Conservation (phyloP, 2,329 filamentous ascomycete species). For the Penicillium polonicum region DNA sequence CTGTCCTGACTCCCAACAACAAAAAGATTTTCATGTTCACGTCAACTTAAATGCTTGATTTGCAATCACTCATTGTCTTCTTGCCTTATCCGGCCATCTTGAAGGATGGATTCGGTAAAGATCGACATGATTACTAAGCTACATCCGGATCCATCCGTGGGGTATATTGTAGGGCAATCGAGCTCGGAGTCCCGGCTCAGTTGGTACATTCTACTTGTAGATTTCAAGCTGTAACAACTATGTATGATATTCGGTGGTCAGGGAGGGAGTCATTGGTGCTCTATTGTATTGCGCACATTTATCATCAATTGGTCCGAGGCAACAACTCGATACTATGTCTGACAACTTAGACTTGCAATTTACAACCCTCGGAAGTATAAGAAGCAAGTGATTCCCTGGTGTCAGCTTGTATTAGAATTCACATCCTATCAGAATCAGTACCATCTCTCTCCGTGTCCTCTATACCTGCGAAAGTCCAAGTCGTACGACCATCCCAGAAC, state of each 20-base stretch:
- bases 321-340: neutral
- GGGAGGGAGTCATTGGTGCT: neutral
- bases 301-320: neutral
- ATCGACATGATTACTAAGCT: neutral
- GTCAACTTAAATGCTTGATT: neutral
- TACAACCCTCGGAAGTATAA: neutral
- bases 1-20: neutral
- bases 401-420: neutral
- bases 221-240: too few species aligned
- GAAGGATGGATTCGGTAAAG: neutral
- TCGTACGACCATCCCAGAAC: neutral
- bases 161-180: neutral
- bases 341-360: neutral
- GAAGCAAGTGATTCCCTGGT: too few species aligned
- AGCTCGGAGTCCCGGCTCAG: neutral
- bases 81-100: neutral
- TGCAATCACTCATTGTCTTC: neutral
- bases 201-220: neutral
- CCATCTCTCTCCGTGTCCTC: neutral
- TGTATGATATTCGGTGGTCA: neutral
- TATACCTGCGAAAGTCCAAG: neutral
- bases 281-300: neutral
- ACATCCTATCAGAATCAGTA: neutral
- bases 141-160: neutral
- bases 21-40: neutral